Evolutionary conservation across 2,329 filamentous ascomycete genomes (phyloP).

Genomic region (Exophiala sideris): DNA sequence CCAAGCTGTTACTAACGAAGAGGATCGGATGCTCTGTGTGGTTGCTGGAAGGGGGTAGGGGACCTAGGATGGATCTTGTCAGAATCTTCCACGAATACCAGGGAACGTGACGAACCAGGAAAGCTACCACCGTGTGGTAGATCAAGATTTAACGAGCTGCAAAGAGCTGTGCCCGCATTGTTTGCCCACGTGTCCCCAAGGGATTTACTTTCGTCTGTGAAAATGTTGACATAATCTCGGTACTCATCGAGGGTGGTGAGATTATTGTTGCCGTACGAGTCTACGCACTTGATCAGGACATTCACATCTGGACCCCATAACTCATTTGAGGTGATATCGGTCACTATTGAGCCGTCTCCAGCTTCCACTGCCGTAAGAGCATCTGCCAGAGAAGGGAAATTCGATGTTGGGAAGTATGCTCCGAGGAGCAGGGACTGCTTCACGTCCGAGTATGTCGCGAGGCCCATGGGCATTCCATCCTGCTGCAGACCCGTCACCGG

Average conservation of each 20-base stretch:
- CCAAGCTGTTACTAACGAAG: neutral
- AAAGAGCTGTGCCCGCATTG: neutral
- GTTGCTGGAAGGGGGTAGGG: neutral
- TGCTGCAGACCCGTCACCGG: conserved; percentile 9
- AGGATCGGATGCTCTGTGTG: neutral
- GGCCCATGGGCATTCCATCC: conserved; percentile 10
- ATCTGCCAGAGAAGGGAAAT: neutral
- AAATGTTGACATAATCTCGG: neutral
- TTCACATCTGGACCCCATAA: neutral
- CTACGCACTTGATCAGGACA: neutral
- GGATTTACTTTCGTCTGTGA: neutral
- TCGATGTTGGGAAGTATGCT: neutral
- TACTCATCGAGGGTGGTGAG: neutral
- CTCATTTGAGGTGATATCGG: neutral
- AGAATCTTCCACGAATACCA: neutral
- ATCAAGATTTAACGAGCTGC: neutral
- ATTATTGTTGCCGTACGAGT: neutral
- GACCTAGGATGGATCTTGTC: neutral
- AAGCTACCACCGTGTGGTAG: neutral
- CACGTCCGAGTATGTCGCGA: conserved; percentile 22
- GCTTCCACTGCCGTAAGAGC: neutral
- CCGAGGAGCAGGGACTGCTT: conserved; percentile 4
- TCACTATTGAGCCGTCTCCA: neutral
- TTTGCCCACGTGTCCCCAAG: neutral
- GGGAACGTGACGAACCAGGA: neutral